Evolutionary conservation across 805 yeast species (phyloP).

Genomic region (Clavispora asparagi): DNA sequence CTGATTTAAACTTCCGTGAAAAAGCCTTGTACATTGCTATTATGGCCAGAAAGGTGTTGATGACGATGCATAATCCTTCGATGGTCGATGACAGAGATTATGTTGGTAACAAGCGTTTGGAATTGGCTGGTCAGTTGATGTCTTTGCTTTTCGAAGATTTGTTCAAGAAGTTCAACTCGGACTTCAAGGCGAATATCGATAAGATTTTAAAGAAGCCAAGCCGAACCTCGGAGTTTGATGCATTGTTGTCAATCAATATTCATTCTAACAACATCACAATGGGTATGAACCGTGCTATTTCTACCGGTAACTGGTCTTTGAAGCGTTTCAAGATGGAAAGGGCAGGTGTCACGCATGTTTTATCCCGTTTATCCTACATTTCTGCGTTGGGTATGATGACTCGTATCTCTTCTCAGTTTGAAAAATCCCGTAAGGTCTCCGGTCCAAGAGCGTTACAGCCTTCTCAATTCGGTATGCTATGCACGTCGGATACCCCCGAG

Average conservation of each 20-base stretch:
- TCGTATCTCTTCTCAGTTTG: constrained; percentile 97
- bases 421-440: constrained; percentile 93
- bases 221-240: constrained; percentile 93
- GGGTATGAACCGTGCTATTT: constrained; percentile 92
- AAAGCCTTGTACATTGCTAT: constrained; percentile 91
- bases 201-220: constrained; percentile 91
- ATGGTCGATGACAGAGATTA: constrained; percentile 99
- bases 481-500: constrained; percentile 98
- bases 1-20: constrained; percentile 81
- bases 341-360: constrained; percentile 97
- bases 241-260: constrained; percentile 79
- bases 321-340: constrained; percentile 99
- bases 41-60: constrained; percentile 93
- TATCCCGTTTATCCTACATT: constrained; percentile 85
- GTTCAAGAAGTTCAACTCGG: constrained; percentile 92
- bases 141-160: constrained; percentile 92
- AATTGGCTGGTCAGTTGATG: constrained; percentile 95
- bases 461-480: constrained; percentile 97
- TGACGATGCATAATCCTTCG: constrained; percentile 91
- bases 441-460: constrained; percentile 99
- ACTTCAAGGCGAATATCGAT: constrained; percentile 91
- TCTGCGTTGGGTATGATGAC: constrained; percentile 99
- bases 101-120: constrained; percentile 96
- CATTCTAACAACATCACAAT: constrained; percentile 91
- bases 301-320: constrained; percentile 98